These are phyloP conservation scores for Fonsecaea multimorphosa DNA, from an alignment of 2,329 filamentous ascomycete species.

Conservation along the genomic window DNA sequence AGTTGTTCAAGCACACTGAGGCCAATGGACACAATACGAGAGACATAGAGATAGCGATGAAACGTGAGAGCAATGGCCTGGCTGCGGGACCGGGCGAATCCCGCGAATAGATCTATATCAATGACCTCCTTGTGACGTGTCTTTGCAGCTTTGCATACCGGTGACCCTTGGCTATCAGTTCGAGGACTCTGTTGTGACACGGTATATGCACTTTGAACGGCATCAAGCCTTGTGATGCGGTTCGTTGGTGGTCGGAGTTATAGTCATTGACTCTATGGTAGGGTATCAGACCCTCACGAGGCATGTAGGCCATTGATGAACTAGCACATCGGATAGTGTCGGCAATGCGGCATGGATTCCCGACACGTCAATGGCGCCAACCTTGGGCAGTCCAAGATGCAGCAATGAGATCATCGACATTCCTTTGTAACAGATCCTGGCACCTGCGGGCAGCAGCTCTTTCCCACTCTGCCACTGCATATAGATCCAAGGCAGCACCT, in stretches of 20 bases:
- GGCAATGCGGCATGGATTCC: background rate
- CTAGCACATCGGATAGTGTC: background rate
- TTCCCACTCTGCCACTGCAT: conserved; percentile 1
- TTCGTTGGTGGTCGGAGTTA: background rate
- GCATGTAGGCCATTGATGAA: background rate
- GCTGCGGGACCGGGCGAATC: conserved; percentile 10
- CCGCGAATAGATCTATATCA: conserved; percentile 10
- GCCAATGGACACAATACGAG: background rate
- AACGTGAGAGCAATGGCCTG: background rate
- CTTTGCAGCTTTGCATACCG: background rate
- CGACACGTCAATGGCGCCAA: background rate
- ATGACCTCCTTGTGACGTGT: background rate
- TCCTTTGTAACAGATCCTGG: background rate
- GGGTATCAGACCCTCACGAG: background rate
- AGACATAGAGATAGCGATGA: conserved; percentile 1
- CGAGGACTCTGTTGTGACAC: background rate
- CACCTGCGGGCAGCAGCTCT: background rate
- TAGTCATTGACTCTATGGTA: background rate
- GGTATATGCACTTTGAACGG: background rate
- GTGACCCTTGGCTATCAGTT: background rate
- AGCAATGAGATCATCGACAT: background rate
- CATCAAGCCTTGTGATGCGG: background rate
- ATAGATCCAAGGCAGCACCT: background rate
- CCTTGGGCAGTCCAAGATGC: background rate
- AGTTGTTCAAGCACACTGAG: conserved; percentile 66